These are phyloP conservation scores for Microthlaspi erraticum DNA, from an alignment of 345 rosid genomes.

Conservation along the genomic window DNA sequence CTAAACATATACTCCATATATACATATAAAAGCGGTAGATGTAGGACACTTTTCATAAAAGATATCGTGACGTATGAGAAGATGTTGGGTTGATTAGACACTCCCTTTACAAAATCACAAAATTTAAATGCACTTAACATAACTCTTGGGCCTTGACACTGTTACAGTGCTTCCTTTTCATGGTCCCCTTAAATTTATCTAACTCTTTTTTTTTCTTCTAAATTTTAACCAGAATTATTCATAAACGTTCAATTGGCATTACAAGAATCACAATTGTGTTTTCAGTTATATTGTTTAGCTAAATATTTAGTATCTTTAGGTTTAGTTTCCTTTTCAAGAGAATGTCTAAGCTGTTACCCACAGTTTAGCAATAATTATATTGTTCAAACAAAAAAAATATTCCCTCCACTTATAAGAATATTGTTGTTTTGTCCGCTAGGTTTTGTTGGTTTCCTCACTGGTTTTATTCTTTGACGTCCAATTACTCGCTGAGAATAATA, in stretches of 20 bases:
- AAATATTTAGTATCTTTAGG: background rate
- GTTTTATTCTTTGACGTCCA: slow-evolving; percentile 45
- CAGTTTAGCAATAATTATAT: slow-evolving; percentile 25
- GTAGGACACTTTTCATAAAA: slow-evolving; percentile 22
- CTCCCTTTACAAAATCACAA: slow-evolving; percentile 10
- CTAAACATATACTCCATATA: background rate
- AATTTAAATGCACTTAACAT: slow-evolving; percentile 25
- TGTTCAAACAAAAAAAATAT: slow-evolving; percentile 8
- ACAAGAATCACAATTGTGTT: background rate
- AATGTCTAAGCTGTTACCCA: slow-evolving; percentile 45
- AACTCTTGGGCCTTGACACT: slow-evolving; percentile 8
- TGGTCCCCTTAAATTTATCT: slow-evolving; percentile 2
- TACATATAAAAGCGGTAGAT: slow-evolving; percentile 1
- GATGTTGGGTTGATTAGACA: slow-evolving; percentile 33
- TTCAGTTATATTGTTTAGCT: background rate
- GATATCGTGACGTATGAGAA: slow-evolving; percentile 23
- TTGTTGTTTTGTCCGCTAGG: slow-evolving; percentile 45
- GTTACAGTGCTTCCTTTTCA: background rate
- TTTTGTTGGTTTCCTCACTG: slow-evolving; percentile 48
- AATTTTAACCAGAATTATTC: background rate
- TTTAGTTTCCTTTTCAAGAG: slow-evolving; percentile 13
- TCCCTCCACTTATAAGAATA: slow-evolving; percentile 40
- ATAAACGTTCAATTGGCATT: background rate
- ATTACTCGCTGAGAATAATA: slow-evolving; percentile 31
- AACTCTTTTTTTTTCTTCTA: background rate